A percentile compares a stretch with the other conserved stretches of the same genome.
Conservation (phyloP, 1,284 basidiomycete genomes). For the Sporisorium scitamineum region DNA sequence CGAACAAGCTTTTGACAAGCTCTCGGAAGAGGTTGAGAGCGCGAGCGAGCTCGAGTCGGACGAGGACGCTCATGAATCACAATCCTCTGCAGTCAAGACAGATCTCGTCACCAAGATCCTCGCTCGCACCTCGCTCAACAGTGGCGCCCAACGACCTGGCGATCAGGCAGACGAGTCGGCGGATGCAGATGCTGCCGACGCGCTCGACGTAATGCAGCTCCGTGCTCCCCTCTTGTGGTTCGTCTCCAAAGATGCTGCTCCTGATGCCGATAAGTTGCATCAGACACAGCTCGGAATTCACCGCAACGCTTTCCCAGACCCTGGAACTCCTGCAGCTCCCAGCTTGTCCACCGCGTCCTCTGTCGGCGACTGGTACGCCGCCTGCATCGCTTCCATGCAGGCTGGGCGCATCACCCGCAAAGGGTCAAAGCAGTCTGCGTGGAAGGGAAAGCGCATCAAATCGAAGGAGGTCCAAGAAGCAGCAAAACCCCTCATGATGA, state of each 20-base stretch:
- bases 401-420: constrained; percentile 49
- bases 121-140: constrained; percentile 37
- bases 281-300: constrained; percentile 91
- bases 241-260: constrained; percentile 75
- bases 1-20: constrained; percentile 44
- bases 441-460: constrained; percentile 63
- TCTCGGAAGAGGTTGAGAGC: constrained; percentile 51
- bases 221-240: constrained; percentile 84
- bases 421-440: constrained; percentile 44
- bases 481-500: constrained; percentile 56
- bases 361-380: constrained; percentile 32
- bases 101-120: constrained; percentile 58
- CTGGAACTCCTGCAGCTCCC: constrained; percentile 54
- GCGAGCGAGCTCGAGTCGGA: constrained; percentile 47
- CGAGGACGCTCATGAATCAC: constrained; percentile 21
- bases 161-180: constrained; percentile 19
- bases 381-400: constrained; percentile 72
- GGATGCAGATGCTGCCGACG: constrained; percentile 71
- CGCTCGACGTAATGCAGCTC: constrained; percentile 71
- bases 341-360: constrained; percentile 11
- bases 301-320: constrained; percentile 77
- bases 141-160: not conserved
- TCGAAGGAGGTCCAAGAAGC: constrained; percentile 58
- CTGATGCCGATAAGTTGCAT: constrained; percentile 67
- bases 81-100: constrained; percentile 21